Conservation (phyloP, 2,329 filamentous ascomycete species). For the Monosporascus sp. region DNA sequence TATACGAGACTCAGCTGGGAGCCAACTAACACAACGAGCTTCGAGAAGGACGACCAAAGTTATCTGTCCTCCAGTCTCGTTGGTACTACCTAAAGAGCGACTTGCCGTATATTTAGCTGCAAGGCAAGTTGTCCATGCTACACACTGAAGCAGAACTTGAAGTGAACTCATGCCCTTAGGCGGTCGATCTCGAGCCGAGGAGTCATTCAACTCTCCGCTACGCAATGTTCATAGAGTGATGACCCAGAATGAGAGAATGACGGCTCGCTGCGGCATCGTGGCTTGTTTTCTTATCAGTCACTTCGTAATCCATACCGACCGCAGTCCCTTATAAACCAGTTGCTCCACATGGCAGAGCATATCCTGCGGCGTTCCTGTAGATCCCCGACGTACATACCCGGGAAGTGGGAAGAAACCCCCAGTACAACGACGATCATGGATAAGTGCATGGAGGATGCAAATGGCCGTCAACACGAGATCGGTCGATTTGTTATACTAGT, state of each 20-base stretch:
- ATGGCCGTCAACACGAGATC: conserved; percentile 15
- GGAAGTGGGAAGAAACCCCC: conserved; percentile 18
- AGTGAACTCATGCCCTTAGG: not conserved
- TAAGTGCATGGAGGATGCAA: conserved; percentile 21
- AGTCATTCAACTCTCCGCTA: too few relatives aligned
- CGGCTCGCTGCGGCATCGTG: conserved; percentile 23
- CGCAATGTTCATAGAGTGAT: not conserved
- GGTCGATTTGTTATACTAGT: conserved; percentile 2
- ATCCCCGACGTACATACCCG: conserved; percentile 16
- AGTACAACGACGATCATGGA: conserved; percentile 14
- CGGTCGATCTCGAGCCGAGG: too few relatives aligned
- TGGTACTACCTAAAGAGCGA: not conserved
- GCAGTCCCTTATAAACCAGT: not conserved
- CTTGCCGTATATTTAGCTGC: not conserved
- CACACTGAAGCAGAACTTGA: not conserved
- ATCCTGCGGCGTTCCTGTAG: conserved; percentile 13
- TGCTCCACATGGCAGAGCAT: conserved; percentile 7
- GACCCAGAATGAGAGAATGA: conserved; percentile 11
- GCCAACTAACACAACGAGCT: not conserved
- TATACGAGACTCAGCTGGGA: not conserved
- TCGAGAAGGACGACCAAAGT: not conserved
- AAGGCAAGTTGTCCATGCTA: not conserved
- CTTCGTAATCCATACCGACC: conserved; percentile 1
- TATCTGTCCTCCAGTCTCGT: not conserved
- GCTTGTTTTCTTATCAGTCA: conserved; percentile 11